Evolutionary conservation across 208 protist genomes (phyloP).

Genomic region (Herpetomonas samuelpessoai): DNA sequence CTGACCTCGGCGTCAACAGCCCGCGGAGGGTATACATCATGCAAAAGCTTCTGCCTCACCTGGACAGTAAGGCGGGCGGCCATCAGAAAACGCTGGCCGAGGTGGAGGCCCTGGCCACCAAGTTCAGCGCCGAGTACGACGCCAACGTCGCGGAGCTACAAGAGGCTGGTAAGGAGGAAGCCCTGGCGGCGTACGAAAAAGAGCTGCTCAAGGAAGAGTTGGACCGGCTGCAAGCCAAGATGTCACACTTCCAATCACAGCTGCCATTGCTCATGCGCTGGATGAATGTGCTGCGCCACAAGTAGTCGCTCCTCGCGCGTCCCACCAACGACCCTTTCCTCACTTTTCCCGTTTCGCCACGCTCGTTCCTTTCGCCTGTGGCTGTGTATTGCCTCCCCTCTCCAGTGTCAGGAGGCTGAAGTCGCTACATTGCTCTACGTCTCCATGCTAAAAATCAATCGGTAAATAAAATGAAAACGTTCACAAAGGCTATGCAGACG

Average conservation of each 20-base stretch:
- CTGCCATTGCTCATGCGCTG: conserved; percentile 32
- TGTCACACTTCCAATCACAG: conserved; percentile 23
- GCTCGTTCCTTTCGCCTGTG: too few relatives aligned
- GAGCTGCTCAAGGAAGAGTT: conserved; percentile 22
- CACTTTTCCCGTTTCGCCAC: too few relatives aligned
- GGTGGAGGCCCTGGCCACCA: conserved; percentile 23
- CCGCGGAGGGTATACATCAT: conserved; percentile 36
- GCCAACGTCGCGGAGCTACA: conserved; percentile 3
- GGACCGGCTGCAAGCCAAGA: conserved; percentile 13
- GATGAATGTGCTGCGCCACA: conserved; percentile 27
- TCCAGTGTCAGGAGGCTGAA: too few relatives aligned
- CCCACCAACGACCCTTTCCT: not conserved
- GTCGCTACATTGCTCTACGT: too few relatives aligned
- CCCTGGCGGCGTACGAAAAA: conserved; percentile 19
- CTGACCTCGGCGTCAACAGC: conserved; percentile 8
- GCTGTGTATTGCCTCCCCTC: too few relatives aligned
- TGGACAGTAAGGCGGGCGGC: conserved; percentile 13
- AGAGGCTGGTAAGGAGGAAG: conserved; percentile 9
- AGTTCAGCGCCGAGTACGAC: conserved; percentile 31
- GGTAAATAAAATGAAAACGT: too few relatives aligned
- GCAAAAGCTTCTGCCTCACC: conserved; percentile 14
- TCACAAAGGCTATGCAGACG: too few relatives aligned
- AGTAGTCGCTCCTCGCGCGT: not conserved
- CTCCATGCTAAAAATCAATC: too few relatives aligned
- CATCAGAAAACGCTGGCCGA: conserved; percentile 15